phyloP scores from a whole-genome alignment of 2,329 filamentous ascomycete species.

The Epichloe gansuensis region DNA sequence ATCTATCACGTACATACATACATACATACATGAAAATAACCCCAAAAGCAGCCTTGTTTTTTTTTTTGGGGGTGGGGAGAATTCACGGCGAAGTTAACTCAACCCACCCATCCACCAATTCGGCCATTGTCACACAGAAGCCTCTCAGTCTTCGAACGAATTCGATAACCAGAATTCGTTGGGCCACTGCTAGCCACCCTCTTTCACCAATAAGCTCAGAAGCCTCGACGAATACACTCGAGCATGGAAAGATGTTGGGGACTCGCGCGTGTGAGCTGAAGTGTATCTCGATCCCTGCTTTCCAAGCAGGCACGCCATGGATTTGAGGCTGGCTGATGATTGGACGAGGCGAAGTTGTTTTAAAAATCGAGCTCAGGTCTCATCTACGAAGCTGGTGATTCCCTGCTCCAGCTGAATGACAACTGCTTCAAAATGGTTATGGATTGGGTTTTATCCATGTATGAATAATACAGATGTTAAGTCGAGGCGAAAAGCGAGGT shows the following conservation, averaged over 20 bases:
- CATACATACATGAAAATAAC: not conserved
- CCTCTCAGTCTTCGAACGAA: not conserved
- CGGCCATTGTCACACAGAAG: not conserved
- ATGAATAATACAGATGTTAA: conserved; percentile 1
- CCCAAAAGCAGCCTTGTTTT: not conserved
- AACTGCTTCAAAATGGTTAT: not conserved
- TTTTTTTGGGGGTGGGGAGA: not conserved
- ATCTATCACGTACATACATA: not conserved
- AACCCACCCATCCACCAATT: not conserved
- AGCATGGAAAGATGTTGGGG: not conserved
- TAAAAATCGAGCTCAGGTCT: not conserved
- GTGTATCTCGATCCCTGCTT: not conserved
- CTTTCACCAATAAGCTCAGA: not conserved
- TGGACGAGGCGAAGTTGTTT: not conserved
- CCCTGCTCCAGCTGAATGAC: not conserved
- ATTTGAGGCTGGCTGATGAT: no score
- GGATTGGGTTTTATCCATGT: not conserved
- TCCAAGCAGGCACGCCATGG: not conserved
- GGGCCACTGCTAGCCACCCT: not conserved
- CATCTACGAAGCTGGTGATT: not conserved
- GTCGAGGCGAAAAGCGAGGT: not conserved
- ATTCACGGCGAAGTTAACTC: not conserved
- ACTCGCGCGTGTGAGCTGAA: not conserved
- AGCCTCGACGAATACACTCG: not conserved
- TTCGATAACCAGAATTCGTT: not conserved